Conservation (phyloP, 2,329 filamentous ascomycete species). For the Penicillium oxalicum region DNA sequence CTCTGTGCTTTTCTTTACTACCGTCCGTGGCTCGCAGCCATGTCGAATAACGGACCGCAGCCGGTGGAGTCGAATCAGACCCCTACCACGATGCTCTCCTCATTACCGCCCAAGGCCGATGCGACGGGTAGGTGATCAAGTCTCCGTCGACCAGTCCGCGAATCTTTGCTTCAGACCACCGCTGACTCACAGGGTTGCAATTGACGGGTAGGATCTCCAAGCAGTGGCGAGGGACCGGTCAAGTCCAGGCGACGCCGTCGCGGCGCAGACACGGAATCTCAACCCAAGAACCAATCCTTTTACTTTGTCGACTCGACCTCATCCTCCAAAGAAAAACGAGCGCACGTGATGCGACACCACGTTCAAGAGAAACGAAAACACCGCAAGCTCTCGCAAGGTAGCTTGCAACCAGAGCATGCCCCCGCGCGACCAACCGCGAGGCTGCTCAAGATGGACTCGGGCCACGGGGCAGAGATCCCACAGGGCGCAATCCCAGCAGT, state of each 20-base stretch:
- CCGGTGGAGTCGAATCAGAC: slow-evolving; percentile 7
- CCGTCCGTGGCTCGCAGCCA: slow-evolving; percentile 9
- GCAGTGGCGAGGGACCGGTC: slow-evolving; percentile 12
- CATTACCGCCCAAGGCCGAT: slow-evolving; percentile 7
- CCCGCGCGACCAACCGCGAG: not conserved
- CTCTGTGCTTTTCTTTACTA: not conserved
- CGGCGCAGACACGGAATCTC: slow-evolving; percentile 17
- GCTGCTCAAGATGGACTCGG: slow-evolving; percentile 7
- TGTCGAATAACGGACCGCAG: slow-evolving; percentile 14
- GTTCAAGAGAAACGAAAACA: slow-evolving; percentile 38
- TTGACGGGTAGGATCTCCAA: slow-evolving; percentile 13
- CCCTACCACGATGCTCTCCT: slow-evolving; percentile 1
- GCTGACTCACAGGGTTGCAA: slow-evolving; percentile 1
- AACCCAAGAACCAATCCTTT: slow-evolving; percentile 29
- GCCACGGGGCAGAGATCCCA: slow-evolving; percentile 3
- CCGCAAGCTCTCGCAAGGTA: slow-evolving; percentile 22
- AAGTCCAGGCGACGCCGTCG: slow-evolving; percentile 25
- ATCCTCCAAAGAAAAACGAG: slow-evolving; percentile 38
- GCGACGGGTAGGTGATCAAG: slow-evolving; percentile 8
- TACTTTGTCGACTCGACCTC: slow-evolving; percentile 39
- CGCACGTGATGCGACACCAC: slow-evolving; percentile 42
- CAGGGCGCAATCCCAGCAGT: not conserved
- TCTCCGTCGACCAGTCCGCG: not conserved
- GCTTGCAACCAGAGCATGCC: slow-evolving; percentile 4
- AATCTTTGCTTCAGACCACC: not conserved